Evolutionary conservation across 2,329 filamentous ascomycete genomes (phyloP).

Genomic region (Thelonectria rubi): DNA sequence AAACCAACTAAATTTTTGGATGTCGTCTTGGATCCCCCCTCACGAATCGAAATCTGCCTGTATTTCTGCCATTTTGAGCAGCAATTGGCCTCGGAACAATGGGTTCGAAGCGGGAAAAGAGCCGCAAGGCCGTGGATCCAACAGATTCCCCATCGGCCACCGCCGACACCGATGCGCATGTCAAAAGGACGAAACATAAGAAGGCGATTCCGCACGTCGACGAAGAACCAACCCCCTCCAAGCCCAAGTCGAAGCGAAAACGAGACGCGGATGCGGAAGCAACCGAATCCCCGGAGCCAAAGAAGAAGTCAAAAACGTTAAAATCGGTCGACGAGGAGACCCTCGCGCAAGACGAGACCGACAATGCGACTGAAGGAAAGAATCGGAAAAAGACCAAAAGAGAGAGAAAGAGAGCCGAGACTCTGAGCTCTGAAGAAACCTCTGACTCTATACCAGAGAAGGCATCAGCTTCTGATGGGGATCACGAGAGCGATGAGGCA

Average conservation of each 20-base stretch:
- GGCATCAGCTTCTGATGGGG: slow-evolving; percentile 38
- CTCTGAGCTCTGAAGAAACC: slow-evolving; percentile 29
- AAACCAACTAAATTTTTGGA: slow-evolving; percentile 50
- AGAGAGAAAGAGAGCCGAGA: slow-evolving; percentile 35
- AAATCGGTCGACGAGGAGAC: slow-evolving; percentile 21
- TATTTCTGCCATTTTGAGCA: slow-evolving; percentile 10
- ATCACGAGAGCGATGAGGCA: slow-evolving; percentile 49
- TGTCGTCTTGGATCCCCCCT: slow-evolving; percentile 25
- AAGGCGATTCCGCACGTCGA: slow-evolving; percentile 41
- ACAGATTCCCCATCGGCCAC: not conserved
- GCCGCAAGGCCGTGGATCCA: slow-evolving; percentile 32
- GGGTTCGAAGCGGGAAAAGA: slow-evolving; percentile 56
- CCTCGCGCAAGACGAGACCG: slow-evolving; percentile 17
- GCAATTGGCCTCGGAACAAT: slow-evolving; percentile 42
- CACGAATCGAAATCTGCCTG: slow-evolving; percentile 6
- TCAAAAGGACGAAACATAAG: slow-evolving; percentile 46
- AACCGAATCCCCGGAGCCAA: slow-evolving; percentile 41
- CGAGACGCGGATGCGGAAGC: slow-evolving; percentile 46
- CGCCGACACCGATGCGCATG: slow-evolving; percentile 34
- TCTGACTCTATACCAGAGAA: slow-evolving; percentile 15
- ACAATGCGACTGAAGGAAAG: slow-evolving; percentile 29
- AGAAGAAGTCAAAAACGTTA: slow-evolving; percentile 48
- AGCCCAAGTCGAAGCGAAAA: slow-evolving; percentile 48
- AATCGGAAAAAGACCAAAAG: slow-evolving; percentile 40
- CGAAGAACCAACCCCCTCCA: slow-evolving; percentile 40